Evolutionary conservation across 1,284 basidiomycete species (phyloP), one percentile per base, ranked within the genome.

Genomic region (Cryptococcus jaspeensis): DNA sequence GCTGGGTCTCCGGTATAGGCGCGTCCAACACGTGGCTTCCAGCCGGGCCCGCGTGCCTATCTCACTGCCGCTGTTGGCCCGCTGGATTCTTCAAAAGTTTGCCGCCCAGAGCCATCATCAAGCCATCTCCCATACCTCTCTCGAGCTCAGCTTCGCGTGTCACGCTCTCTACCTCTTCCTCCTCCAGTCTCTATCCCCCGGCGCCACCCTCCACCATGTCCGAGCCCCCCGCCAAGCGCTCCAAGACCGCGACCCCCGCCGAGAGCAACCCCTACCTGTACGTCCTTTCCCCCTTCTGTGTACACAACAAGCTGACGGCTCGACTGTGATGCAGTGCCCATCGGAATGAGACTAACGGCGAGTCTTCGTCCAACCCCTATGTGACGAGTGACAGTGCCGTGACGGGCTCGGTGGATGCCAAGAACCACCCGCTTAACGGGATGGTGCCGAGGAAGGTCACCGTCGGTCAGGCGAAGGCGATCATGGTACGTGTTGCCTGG

Each of bases 401-500:
- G 22, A 42, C 38, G 41, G 51, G 40, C 18, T 39, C 55, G 8
- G 45, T 23, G 41, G 56, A 51, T 12, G 55, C 45, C 23, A 59
- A 37, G 22, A 61, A 56, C 49, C 75, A 81, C 59, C 89, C 90
- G 7, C 77, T 95, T 7, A 84, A 83, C 68, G 92, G 90, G 15
- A 87, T 92, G 64, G 75, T 91, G 38, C 87, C 90, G 0, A 81
- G 92, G 57, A 85, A 84, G 63, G 88, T 93, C n/a, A 84, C 80
- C 0, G 87, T 84, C 5, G 78, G 81, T 5, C 85, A 92, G 78
- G 89, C 87, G 22, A 83, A 84, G 58, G 79, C 79, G 54, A 89
- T 87, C 41, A 81, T 94, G 83, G 87, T 88, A 68, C 62, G 85
- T 71, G 5, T 28, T 5, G 28, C 39, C 8, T 22, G 8, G 18